Evolutionary conservation across 1,284 basidiomycete species (phyloP).

Genomic region (Apiotrichum siamense): DNA sequence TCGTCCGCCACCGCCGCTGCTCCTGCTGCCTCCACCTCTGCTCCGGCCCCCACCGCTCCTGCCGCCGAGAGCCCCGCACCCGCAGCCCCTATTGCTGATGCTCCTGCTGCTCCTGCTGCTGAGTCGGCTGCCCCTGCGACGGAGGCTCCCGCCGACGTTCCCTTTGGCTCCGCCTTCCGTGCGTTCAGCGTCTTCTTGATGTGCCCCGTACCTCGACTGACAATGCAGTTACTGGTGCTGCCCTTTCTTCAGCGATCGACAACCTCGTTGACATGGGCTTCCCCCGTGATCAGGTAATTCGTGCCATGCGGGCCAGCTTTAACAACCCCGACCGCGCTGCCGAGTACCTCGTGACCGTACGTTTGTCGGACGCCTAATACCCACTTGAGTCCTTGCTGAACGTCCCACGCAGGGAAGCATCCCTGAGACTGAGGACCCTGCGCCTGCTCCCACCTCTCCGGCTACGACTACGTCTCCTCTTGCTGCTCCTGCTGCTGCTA

Average conservation of each 20-base stretch:
- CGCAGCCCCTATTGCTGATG: conserved; percentile 29
- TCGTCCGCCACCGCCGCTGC: conserved; percentile 15
- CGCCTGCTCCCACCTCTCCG: not conserved
- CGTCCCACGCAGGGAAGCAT: conserved; percentile 33
- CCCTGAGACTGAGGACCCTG: conserved; percentile 27
- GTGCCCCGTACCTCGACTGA: too few relatives aligned
- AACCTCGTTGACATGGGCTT: conserved; percentile 96
- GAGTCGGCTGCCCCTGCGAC: conserved; percentile 18
- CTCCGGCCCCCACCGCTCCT: conserved; percentile 29
- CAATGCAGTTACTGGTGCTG: conserved; percentile 64
- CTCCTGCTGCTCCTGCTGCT: conserved; percentile 29
- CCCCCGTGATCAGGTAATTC: conserved; percentile 72
- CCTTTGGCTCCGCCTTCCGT: conserved; percentile 37
- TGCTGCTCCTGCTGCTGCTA: conserved; percentile 40
- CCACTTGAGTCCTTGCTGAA: not conserved
- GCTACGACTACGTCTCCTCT: conserved; percentile 10
- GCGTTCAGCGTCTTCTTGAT: conserved; percentile 13
- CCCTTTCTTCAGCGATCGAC: conserved; percentile 66
- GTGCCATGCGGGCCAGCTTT: conserved; percentile 85
- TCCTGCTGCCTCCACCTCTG: conserved; percentile 23
- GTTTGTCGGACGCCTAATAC: conserved; percentile 37
- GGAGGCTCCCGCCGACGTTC: not conserved
- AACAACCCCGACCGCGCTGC: conserved; percentile 98
- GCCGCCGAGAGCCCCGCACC: conserved; percentile 29
- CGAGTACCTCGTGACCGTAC: conserved; percentile 90